A percentile compares a stretch with the other conserved stretches of the same genome.
Conservation (phyloP, 2,329 filamentous ascomycete genomes). For the Paracorniculantispora psalliotae region DNA sequence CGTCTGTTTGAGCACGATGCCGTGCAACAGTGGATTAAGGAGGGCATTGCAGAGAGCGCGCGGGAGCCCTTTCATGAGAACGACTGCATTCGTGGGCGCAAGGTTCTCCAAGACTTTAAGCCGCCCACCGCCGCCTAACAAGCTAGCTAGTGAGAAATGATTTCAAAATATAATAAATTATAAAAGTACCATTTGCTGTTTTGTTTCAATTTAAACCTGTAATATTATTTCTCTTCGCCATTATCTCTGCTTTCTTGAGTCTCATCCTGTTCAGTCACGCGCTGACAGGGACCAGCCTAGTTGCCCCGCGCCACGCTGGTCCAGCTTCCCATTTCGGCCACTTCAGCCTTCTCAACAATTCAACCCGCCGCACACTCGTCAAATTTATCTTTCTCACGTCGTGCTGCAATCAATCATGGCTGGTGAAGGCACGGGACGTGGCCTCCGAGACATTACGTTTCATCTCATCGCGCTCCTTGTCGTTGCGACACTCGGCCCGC, state of each 20-base stretch:
- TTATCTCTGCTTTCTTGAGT: too few relatives aligned
- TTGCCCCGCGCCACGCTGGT: background rate
- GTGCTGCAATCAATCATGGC: background rate
- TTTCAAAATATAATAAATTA: too few relatives aligned
- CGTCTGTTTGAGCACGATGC: conserved; percentile 29
- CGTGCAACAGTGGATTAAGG: conserved; percentile 34
- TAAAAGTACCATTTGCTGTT: too few relatives aligned
- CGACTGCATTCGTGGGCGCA: conserved; percentile 30
- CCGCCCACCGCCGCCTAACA: too few relatives aligned
- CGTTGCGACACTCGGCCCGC: conserved; percentile 75
- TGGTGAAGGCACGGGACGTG: conserved; percentile 18
- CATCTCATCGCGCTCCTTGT: conserved; percentile 75
- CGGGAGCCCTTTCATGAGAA: conserved; percentile 34
- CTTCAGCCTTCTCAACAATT: background rate
- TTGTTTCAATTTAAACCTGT: too few relatives aligned
- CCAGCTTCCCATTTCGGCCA: background rate
- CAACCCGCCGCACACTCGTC: background rate
- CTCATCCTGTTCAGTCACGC: too few relatives aligned
- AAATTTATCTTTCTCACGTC: background rate
- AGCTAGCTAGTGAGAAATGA: background rate
- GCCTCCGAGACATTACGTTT: conserved; percentile 54
- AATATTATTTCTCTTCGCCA: too few relatives aligned
- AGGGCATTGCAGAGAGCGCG: conserved; percentile 32
- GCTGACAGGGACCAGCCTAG: too few relatives aligned
- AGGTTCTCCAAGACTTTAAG: conserved; percentile 26